A percentile compares a stretch with the other conserved stretches of the same genome.
Conservation (phyloP, 345 rosid genomes). For the Syzygium aromaticum region DNA sequence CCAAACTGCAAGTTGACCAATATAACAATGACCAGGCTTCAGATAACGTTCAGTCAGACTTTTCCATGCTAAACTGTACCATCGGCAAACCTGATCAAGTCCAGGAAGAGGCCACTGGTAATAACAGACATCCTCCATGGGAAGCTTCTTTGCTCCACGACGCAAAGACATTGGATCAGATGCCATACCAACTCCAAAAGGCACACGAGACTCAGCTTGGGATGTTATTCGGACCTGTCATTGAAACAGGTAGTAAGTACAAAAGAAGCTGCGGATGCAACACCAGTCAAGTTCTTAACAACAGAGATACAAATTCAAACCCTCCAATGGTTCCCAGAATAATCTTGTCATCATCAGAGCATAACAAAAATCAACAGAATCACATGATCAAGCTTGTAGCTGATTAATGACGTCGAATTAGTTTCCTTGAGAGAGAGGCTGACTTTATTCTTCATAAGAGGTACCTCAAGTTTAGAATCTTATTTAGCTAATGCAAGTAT, state of each 20-base stretch:
- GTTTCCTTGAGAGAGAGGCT: not conserved
- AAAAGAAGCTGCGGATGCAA: not conserved
- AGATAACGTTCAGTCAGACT: not conserved
- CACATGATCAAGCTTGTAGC: not conserved
- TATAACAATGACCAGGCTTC: not conserved
- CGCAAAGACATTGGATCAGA: conserved; percentile 96
- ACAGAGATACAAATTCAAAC: not conserved
- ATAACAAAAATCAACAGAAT: not conserved
- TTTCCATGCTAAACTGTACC: not conserved
- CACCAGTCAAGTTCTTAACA: not conserved
- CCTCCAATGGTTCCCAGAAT: not conserved
- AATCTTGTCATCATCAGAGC: not conserved
- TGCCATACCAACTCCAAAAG: conserved; percentile 77
- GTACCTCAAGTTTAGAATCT: not conserved
- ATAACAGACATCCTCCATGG: conserved; percentile 95
- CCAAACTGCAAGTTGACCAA: conserved; percentile 60
- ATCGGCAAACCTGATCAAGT: conserved; percentile 49
- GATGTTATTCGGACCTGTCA: conserved; percentile 65
- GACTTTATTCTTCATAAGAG: not conserved
- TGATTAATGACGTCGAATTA: not conserved
- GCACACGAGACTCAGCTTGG: conserved; percentile 39
- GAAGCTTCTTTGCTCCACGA: conserved; percentile 86
- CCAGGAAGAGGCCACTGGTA: conserved; percentile 95
- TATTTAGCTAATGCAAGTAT: not conserved
- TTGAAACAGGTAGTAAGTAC: not conserved